A percentile compares a stretch with the other conserved stretches of the same genome.
These are phyloP conservation scores for Cercospora sp. DNA, from an alignment of 2,329 filamentous ascomycete species.

Conservation along the genomic window DNA sequence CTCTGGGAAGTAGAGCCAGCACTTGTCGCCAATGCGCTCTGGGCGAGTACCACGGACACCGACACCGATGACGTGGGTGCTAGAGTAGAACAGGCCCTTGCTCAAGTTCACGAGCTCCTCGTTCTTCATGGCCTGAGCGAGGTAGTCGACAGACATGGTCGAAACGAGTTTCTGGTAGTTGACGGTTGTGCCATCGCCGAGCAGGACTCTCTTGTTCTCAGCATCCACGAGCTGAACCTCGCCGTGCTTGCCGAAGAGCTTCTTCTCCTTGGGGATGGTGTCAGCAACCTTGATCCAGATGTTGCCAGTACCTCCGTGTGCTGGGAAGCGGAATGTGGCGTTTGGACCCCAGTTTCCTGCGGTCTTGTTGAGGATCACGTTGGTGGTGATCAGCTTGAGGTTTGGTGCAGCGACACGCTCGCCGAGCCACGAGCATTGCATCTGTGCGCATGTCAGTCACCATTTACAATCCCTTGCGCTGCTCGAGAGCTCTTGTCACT, in stretches of 20 bases:
- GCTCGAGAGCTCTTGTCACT: conserved; percentile 29
- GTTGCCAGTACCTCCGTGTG: conserved; percentile 90
- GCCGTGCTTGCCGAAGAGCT: conserved; percentile 80
- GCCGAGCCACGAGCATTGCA: conserved; percentile 98
- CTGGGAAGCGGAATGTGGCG: conserved; percentile 96
- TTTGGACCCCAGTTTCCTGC: conserved; percentile 98
- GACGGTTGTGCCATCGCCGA: conserved; percentile 83
- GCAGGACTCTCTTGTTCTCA: conserved; percentile 75
- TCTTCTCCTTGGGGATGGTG: conserved; percentile 89
- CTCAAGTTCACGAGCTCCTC: conserved; percentile 77
- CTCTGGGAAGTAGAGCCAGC: conserved; percentile 99
- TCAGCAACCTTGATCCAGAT: conserved; percentile 98
- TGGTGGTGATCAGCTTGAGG: conserved; percentile 88
- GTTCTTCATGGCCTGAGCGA: conserved; percentile 85
- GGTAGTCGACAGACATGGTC: conserved; percentile 92
- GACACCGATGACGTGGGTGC: conserved; percentile 94
- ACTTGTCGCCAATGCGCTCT: conserved; percentile 97
- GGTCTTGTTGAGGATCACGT: conserved; percentile 93
- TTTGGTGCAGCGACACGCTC: conserved; percentile 97
- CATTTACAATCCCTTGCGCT: neutral
- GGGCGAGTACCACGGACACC: conserved; percentile 89
- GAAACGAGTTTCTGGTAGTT: conserved; percentile 90
- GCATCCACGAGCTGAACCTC: conserved; percentile 85
- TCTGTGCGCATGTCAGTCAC: conserved; percentile 57
- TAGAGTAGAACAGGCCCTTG: conserved; percentile 95